phyloP scores from a whole-genome alignment of 345 rosid species.

The Linum lewisii region DNA sequence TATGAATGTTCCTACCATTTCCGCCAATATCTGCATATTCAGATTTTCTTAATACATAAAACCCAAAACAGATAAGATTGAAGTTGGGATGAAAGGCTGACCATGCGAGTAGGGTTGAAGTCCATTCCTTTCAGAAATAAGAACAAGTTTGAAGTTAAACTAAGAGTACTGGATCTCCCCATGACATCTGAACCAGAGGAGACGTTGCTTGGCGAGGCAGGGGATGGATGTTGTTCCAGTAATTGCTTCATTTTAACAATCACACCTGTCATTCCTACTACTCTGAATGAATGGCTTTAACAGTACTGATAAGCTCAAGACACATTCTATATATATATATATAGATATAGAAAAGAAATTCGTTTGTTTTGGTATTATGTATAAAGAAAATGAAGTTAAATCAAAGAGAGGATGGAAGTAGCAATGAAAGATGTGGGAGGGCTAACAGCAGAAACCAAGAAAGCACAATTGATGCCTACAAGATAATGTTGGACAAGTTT shows the following conservation, averaged over 20 bases:
- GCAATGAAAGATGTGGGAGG: not conserved
- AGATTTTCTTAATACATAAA: not conserved
- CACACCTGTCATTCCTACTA: not conserved
- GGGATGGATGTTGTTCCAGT: slow-evolving; percentile 20
- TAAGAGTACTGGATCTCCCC: too few relatives aligned
- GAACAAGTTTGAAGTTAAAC: slow-evolving; percentile 19
- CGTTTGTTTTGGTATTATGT: not conserved
- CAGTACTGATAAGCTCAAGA: too few relatives aligned
- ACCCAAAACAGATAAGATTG: not conserved
- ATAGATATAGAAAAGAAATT: too few relatives aligned
- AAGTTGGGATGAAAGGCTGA: slow-evolving; percentile 15
- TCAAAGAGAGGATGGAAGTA: not conserved
- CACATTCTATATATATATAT: too few relatives aligned
- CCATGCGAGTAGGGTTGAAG: slow-evolving; percentile 51
- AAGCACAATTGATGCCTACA: not conserved
- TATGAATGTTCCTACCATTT: slow-evolving; percentile 67
- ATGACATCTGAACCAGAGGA: slow-evolving; percentile 12
- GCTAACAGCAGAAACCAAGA: not conserved
- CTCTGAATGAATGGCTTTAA: too few relatives aligned
- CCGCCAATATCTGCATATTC: slow-evolving; percentile 52
- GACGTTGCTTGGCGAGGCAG: slow-evolving; percentile 11
- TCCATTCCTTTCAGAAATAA: slow-evolving; percentile 23
- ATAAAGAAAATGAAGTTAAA: not conserved
- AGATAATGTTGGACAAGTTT: too few relatives aligned
- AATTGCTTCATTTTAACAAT: slow-evolving; percentile 23